A percentile compares a stretch with the other conserved stretches of the same genome.
Conservation (phyloP, 2,329 filamentous ascomycete species). For the Calonectria leucothoes region DNA sequence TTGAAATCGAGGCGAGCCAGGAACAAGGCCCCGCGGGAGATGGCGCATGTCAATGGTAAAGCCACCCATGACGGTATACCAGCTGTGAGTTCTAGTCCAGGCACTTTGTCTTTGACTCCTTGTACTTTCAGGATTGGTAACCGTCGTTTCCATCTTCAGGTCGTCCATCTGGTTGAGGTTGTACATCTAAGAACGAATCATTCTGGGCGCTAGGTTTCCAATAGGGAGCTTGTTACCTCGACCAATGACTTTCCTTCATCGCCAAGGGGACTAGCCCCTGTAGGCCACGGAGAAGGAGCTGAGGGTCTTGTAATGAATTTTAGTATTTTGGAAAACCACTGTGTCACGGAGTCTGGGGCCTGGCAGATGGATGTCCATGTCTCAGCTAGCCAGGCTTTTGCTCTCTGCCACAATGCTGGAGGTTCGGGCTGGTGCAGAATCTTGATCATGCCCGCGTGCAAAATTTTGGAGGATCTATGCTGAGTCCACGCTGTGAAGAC, state of each 20-base stretch:
- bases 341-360: not conserved
- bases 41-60: not conserved
- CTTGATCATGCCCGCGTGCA: not conserved
- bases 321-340: not conserved
- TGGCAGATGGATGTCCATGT: not conserved
- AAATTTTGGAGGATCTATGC: not conserved
- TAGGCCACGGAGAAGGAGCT: not conserved
- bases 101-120: too few relatives aligned
- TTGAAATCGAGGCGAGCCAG: not conserved
- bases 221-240: not conserved
- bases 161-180: not conserved
- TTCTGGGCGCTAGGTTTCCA: not conserved
- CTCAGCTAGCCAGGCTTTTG: not conserved
- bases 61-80: not conserved
- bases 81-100: not conserved
- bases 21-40: not conserved
- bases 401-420: not conserved
- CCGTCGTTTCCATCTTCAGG: not conserved
- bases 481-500: not conserved
- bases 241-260: not conserved
- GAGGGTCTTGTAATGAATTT: not conserved
- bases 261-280: not conserved
- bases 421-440: not conserved
- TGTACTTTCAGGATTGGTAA: not conserved
- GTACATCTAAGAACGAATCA: not conserved